Percentiles rank a stretch among this genome's conserved stretches.
phyloP scores from a whole-genome alignment of 2,329 filamentous ascomycete species.

The Xylariomycetidae sp. region DNA sequence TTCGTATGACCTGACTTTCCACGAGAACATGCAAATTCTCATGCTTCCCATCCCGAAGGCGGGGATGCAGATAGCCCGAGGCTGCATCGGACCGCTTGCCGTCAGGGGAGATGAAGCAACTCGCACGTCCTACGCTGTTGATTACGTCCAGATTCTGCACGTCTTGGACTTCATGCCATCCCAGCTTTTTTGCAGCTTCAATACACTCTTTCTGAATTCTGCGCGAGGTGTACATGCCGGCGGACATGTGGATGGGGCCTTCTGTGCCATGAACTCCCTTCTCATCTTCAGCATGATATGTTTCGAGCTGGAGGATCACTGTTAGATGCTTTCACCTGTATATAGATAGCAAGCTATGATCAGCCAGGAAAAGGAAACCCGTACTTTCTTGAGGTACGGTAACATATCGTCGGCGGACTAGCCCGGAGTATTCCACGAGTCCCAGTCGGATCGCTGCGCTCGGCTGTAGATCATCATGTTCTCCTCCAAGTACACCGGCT shows the following conservation, averaged over 20 bases:
- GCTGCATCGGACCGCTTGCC: neutral
- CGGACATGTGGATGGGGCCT: conserved; percentile 45
- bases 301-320: no score
- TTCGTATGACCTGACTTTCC: no score
- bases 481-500: neutral
- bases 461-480: conserved; percentile 1
- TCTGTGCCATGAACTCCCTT: conserved; percentile 39
- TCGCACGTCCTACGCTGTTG: no score
- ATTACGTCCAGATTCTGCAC: conserved; percentile 41
- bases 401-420: conserved; percentile 33
- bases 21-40: no score
- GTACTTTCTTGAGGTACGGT: conserved; percentile 46
- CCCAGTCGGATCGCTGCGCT: neutral
- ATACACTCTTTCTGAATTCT: conserved; percentile 41
- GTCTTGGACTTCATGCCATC: conserved; percentile 43
- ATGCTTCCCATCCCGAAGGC: neutral
- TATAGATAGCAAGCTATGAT: no score
- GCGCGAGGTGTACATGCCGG: conserved; percentile 37
- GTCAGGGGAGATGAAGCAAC: neutral
- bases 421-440: conserved; percentile 10
- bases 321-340: no score
- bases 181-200: conserved; percentile 37
- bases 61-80: neutral
- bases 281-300: conserved; percentile 30
- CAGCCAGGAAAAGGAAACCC: no score